Base-by-base conservation (phyloP, 306 rosid species). In the Begonia masoniana region DNA sequence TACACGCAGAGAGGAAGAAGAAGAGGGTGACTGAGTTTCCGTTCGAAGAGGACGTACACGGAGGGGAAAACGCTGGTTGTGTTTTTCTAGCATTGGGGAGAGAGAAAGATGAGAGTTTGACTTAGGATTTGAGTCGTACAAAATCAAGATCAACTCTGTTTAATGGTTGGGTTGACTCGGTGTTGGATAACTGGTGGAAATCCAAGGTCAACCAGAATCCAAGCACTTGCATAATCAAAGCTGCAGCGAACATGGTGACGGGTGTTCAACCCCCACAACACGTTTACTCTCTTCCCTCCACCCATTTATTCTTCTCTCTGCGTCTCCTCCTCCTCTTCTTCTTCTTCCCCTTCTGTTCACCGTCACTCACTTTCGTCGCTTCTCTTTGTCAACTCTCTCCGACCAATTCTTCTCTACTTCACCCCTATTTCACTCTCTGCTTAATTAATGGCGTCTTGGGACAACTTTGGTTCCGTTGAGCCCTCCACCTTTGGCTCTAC, bases 181-280 rank as follows among this genome's bases (percentile, higher is more conserved):
- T 31, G 39, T 1, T 31, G 39, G 39, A 4, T 5, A 31, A 7
- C 39, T 31, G 39, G 39, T 31, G 2, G 39, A 31, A 31, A 31
- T 5, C 7, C 39, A 31, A 31, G 39, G 39, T 31, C 39, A 31
- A 31, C 39, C 39, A 31, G 7, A 4, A 5, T 31, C 39, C 39
- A 7, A 31, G 39, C 39, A 31, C 39, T 31, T 31, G 39, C 7
- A 6, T 31, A 31, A 31, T 31, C 39, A 31, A 26, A 7, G 39
- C 7, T 31, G 39, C 39, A 7, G 3, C 39, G 39, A 73, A 72
- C 1, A 64, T 12, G 2, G 0, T 60, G 82, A 83, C 92, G 85
- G 91, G 96, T 83, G 96, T 78, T 64, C 48, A 2, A 53, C 72
- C 65, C 9, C 7, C 60, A 71, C 73, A 58, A 87, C 96, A 92